Evolutionary conservation across 768 basidiomycete genomes (phyloP).

Genomic region (Gloeophyllum trabeum): DNA sequence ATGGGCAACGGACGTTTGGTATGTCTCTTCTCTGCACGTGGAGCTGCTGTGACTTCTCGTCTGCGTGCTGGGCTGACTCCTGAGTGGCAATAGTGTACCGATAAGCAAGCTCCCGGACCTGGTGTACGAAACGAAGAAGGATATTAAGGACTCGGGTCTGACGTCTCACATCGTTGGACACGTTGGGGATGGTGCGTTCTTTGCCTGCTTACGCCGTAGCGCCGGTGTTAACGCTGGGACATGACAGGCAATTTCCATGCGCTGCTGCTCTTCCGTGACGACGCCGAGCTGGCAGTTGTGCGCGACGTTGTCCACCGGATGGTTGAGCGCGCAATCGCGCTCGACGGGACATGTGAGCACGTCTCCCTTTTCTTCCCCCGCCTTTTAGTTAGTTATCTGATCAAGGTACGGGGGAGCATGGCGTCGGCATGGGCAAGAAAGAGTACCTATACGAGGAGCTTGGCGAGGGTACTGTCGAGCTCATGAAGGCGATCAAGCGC

Average conservation of each 20-base stretch:
- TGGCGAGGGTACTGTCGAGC: slow-evolving; percentile 66
- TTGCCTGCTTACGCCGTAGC: slow-evolving; percentile 6
- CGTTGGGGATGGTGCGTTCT: slow-evolving; percentile 57
- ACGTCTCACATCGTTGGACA: slow-evolving; percentile 63
- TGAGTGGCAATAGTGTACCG: slow-evolving; percentile 31
- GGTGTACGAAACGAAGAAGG: slow-evolving; percentile 60
- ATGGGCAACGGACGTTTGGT: slow-evolving; percentile 77
- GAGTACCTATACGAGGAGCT: slow-evolving; percentile 75
- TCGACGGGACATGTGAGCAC: slow-evolving; percentile 72
- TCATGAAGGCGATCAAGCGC: slow-evolving; percentile 78
- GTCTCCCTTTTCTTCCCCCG: slow-evolving; percentile 8
- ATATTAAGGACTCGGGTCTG: slow-evolving; percentile 45
- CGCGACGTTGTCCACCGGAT: slow-evolving; percentile 38
- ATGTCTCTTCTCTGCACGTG: slow-evolving; percentile 6
- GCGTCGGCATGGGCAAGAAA: slow-evolving; percentile 79
- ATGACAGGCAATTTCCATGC: slow-evolving; percentile 31
- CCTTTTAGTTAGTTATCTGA: slow-evolving; percentile 1
- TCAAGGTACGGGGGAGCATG: slow-evolving; percentile 72
- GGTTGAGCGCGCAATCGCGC: slow-evolving; percentile 53
- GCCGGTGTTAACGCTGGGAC: neutral
- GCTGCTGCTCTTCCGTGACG: slow-evolving; percentile 22
- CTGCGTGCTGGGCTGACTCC: neutral
- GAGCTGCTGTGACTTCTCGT: neutral
- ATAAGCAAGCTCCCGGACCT: slow-evolving; percentile 55
- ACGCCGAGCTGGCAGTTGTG: slow-evolving; percentile 22